phyloP scores from a whole-genome alignment of 495 filamentous ascomycete genomes.

The Copromyces sp. region DNA sequence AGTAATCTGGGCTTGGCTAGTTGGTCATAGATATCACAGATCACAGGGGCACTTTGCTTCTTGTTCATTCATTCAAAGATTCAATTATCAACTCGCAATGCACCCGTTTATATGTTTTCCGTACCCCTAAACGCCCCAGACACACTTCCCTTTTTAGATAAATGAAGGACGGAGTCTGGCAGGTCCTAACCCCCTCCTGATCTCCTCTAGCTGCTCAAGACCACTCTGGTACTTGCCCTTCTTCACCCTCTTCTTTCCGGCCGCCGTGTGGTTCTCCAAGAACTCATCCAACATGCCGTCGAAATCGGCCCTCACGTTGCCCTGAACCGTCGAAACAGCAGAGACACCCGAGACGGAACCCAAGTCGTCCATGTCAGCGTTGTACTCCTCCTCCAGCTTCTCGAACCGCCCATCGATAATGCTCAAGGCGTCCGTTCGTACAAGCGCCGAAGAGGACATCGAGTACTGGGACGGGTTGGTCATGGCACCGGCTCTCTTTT shows the following conservation, averaged over 20 bases:
- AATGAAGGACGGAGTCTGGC: constrained; percentile 33
- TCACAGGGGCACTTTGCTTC: background rate
- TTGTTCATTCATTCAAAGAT: background rate
- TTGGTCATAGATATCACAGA: background rate
- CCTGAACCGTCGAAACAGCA: constrained; percentile 41
- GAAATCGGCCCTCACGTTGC: constrained; percentile 60
- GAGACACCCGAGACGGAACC: constrained; percentile 37
- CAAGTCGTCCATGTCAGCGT: constrained; percentile 58
- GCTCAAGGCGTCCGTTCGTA: constrained; percentile 78
- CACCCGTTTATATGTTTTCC: background rate
- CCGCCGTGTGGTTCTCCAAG: constrained; percentile 61
- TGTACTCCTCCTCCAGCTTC: constrained; percentile 74
- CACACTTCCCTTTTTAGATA: background rate
- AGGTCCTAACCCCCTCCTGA: constrained; percentile 69
- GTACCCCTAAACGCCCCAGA: background rate
- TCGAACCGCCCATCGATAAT: constrained; percentile 87
- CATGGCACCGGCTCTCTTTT: constrained; percentile 85
- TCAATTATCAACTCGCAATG: background rate
- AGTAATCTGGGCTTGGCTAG: background rate
- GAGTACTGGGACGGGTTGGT: constrained; percentile 86
- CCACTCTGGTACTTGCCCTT: constrained; percentile 74
- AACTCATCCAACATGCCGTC: constrained; percentile 91
- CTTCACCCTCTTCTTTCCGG: constrained; percentile 72
- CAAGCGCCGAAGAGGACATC: constrained; percentile 89
- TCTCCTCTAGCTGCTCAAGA: constrained; percentile 81